A percentile compares a stretch with the other conserved stretches of the same genome.
These are phyloP conservation scores for Pleurotus djamor DNA, from an alignment of 768 basidiomycete genomes.

Conservation along the genomic window DNA sequence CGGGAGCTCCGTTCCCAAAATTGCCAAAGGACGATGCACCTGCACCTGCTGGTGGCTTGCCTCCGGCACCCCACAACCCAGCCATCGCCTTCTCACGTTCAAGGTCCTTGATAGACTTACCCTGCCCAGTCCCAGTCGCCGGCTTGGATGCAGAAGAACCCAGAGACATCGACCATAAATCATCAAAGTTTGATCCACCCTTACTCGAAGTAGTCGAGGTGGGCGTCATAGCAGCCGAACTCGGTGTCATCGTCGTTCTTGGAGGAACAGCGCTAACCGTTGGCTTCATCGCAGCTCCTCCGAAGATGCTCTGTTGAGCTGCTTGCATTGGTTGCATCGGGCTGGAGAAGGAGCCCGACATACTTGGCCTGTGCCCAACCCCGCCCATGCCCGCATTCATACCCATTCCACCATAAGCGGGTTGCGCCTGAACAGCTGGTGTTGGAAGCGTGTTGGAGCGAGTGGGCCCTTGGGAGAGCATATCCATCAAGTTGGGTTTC, in stretches of 20 bases:
- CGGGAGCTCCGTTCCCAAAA: background rate
- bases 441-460: conserved; percentile 8
- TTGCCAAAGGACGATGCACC: conserved; percentile 7
- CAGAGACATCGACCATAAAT: conserved; percentile 84
- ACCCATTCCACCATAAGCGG: conserved; percentile 2
- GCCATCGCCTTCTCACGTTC: conserved; percentile 85
- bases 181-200: conserved; percentile 72
- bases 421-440: conserved; percentile 2
- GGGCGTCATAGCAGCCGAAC: conserved; percentile 12
- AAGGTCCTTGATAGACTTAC: conserved; percentile 86
- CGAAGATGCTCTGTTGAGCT: conserved; percentile 26
- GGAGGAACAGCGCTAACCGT: conserved; percentile 19
- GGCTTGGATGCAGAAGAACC: conserved; percentile 41
- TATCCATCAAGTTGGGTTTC: conserved; percentile 44
- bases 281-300: conserved; percentile 29
- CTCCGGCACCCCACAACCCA: conserved; percentile 67
- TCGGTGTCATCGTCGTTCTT: conserved; percentile 1
- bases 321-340: conserved; percentile 12
- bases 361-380: conserved; percentile 7
- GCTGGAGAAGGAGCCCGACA: background rate
- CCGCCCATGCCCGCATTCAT: conserved; percentile 14
- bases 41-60: conserved; percentile 7
- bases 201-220: conserved; percentile 30
- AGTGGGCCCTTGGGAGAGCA: conserved; percentile 24
- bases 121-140: conserved; percentile 25